Conservation (phyloP, 306 rosid species). For the Citrullus mucosospermus region DNA sequence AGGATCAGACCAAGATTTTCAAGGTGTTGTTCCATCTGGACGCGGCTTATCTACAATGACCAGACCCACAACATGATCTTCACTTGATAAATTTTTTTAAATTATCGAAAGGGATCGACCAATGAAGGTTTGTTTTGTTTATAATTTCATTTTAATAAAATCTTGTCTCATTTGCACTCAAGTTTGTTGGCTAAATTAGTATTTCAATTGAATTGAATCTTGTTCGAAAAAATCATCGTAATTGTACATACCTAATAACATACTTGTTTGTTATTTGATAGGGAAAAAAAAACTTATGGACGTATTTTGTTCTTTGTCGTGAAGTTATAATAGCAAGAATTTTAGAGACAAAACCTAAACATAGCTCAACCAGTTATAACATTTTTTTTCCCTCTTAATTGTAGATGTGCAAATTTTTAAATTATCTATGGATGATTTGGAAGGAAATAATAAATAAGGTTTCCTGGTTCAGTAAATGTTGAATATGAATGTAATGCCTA, state of each 20-base stretch:
- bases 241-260: too few relatives aligned
- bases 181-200: neutral
- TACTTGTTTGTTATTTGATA: too few relatives aligned
- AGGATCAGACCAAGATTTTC: conserved; percentile 46
- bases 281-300: too few relatives aligned
- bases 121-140: neutral
- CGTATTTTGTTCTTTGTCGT: too few relatives aligned
- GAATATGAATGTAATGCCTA: neutral
- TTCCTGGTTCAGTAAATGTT: neutral
- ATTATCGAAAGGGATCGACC: neutral
- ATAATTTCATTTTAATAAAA: neutral
- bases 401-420: too few relatives aligned
- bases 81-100: neutral
- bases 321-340: too few relatives aligned
- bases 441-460: neutral
- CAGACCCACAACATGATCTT: conserved; percentile 68
- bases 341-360: too few relatives aligned
- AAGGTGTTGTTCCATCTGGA: conserved; percentile 66
- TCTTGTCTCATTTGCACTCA: neutral
- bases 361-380: neutral
- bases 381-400: too few relatives aligned
- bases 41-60: conserved; percentile 97
- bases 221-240: too few relatives aligned
- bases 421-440: neutral
- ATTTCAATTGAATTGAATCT: too few relatives aligned